Percentiles rank a stretch among this genome's conserved stretches.
phyloP scores from a whole-genome alignment of 495 filamentous ascomycete genomes.

The Mytilinidion resinicola region DNA sequence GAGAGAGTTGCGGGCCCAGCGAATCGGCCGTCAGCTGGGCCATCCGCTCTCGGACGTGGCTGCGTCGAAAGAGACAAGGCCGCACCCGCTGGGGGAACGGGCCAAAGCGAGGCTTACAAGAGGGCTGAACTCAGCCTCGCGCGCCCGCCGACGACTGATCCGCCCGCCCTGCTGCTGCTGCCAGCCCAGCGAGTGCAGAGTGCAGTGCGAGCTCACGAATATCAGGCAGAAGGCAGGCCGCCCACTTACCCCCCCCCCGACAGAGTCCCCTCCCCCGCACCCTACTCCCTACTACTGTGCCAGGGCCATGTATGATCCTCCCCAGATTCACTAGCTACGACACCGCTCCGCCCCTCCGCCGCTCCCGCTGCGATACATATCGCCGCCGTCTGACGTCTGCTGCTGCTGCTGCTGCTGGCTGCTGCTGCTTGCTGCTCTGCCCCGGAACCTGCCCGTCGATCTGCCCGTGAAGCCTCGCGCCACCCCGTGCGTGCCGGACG shows the following conservation, averaged over 20 bases:
- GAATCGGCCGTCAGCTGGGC: constrained; percentile 19
- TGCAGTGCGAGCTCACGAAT: constrained; percentile 3
- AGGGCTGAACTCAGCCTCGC: constrained; percentile 30
- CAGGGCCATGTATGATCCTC: constrained; percentile 8
- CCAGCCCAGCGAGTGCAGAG: no score
- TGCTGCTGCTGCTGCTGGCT: no score
- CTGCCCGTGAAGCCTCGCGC: no score
- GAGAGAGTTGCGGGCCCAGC: no score
- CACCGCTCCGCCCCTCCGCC: no score
- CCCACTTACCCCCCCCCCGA: constrained; percentile 8
- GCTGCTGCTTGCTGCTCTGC: no score
- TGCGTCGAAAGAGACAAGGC: constrained; percentile 10
- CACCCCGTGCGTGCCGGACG: no score
- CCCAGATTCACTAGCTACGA: neutral
- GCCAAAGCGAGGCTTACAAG: constrained; percentile 30
- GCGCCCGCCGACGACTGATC: constrained; percentile 1
- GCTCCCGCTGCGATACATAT: no score
- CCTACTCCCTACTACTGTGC: neutral
- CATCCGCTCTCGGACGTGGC: constrained; percentile 20
- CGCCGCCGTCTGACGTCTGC: no score
- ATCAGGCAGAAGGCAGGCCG: constrained; percentile 28
- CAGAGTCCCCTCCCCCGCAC: no score
- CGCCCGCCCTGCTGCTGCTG: no score
- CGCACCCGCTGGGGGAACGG: constrained; percentile 23
- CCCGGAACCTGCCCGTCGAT: no score